phyloP scores from a whole-genome alignment of 331 rosid species.

The Rosa hybrid region DNA sequence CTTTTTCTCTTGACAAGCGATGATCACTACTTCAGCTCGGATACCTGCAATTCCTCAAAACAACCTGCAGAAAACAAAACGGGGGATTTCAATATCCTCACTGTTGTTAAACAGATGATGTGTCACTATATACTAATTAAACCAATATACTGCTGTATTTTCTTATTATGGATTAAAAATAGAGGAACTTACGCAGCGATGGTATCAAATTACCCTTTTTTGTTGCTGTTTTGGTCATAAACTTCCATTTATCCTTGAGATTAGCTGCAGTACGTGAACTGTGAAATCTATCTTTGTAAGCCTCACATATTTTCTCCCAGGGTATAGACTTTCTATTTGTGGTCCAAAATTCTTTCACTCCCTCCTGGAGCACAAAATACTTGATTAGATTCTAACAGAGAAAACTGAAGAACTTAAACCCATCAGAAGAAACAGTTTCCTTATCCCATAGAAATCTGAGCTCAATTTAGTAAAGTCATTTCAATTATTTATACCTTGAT shows the following conservation, averaged over 20 bases:
- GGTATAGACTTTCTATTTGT: slow-evolving; percentile 41
- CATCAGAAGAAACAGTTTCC: not conserved
- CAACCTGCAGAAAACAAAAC: not conserved
- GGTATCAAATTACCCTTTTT: not conserved
- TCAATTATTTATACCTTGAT: not conserved
- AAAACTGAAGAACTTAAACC: not conserved
- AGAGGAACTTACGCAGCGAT: not conserved
- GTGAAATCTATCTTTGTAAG: slow-evolving; percentile 54
- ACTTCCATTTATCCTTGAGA: slow-evolving; percentile 85
- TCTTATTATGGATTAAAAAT: not conserved
- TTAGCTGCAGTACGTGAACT: slow-evolving; percentile 59
- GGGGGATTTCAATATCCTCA: not conserved
- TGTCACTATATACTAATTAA: not conserved
- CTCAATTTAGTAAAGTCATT: not conserved
- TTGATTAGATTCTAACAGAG: not conserved
- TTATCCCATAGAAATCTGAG: not conserved
- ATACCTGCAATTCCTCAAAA: not conserved
- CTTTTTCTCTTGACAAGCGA: not conserved
- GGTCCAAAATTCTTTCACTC: slow-evolving; percentile 45
- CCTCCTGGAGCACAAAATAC: slow-evolving; percentile 56
- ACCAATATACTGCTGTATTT: not conserved
- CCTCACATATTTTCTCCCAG: slow-evolving; percentile 66
- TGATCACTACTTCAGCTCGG: not conserved
- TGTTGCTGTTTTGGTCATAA: not conserved
- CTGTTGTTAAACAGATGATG: not conserved